Conservation (phyloP, 176 grass and related monocot genomes). For the Avena atlantica region DNA sequence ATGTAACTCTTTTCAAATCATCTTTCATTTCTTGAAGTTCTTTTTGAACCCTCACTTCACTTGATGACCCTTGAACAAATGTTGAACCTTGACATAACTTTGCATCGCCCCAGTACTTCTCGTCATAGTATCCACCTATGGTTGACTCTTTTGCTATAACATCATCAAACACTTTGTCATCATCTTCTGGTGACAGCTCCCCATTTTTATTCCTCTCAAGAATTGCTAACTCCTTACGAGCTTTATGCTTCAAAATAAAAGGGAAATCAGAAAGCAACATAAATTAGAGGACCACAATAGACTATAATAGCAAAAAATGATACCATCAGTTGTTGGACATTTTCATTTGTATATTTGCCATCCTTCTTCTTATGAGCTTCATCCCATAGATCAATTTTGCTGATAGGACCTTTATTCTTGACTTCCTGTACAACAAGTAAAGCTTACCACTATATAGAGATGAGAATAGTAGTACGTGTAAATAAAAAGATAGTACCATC, state of each 20-base stretch:
- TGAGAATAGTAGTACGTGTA: background rate
- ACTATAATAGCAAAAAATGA: background rate
- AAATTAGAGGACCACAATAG: background rate
- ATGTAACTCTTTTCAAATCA: background rate
- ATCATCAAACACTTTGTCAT: conserved; percentile 1
- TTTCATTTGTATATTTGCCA: background rate
- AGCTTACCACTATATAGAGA: background rate
- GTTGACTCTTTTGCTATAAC: background rate
- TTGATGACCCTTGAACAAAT: background rate
- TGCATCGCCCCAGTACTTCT: background rate
- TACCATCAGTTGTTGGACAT: background rate
- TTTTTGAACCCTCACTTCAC: background rate
- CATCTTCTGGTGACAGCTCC: background rate
- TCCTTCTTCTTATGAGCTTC: conserved; percentile 24
- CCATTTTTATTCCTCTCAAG: background rate
- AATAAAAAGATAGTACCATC: background rate
- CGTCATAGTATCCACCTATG: background rate
- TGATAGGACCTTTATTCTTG: background rate
- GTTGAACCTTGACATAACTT: background rate
- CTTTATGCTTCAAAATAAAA: background rate
- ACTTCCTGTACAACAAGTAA: background rate
- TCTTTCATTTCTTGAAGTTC: background rate
- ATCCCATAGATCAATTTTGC: background rate
- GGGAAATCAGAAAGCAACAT: background rate
- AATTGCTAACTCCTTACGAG: background rate